phyloP scores from a whole-genome alignment of 108 stramenopile genomes.

The Cyclostephanos tholiformis region DNA sequence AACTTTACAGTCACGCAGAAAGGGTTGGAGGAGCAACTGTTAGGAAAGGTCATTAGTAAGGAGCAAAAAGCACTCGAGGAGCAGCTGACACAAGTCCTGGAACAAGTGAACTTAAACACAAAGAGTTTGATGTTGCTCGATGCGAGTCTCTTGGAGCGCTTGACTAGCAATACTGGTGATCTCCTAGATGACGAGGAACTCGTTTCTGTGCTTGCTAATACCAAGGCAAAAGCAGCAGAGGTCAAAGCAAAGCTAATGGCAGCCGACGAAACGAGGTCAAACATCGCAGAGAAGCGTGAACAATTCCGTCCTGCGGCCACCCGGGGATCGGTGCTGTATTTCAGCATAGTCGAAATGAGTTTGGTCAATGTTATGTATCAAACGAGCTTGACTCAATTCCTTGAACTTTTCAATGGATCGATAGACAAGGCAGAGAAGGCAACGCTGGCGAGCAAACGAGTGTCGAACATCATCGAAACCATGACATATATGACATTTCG shows the following conservation, averaged over 20 bases:
- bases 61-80: slow-evolving; percentile 94
- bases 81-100: slow-evolving; percentile 88
- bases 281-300: slow-evolving; percentile 91
- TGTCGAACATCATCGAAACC: slow-evolving; percentile 90
- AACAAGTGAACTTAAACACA: slow-evolving; percentile 90
- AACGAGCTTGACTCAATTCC: slow-evolving; percentile 87
- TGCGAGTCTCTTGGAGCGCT: slow-evolving; percentile 81
- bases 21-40: slow-evolving; percentile 92
- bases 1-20: slow-evolving; percentile 94
- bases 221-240: slow-evolving; percentile 91
- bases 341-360: slow-evolving; percentile 90
- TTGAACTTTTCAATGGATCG: slow-evolving; percentile 85
- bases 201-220: slow-evolving; percentile 85
- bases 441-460: slow-evolving; percentile 81
- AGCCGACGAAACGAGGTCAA: slow-evolving; percentile 85
- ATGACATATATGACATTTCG: slow-evolving; percentile 93
- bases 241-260: slow-evolving; percentile 86
- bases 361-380: slow-evolving; percentile 92
- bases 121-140: slow-evolving; percentile 84
- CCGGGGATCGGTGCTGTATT: slow-evolving; percentile 89
- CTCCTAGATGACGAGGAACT: slow-evolving; percentile 91
- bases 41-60: slow-evolving; percentile 89
- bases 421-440: slow-evolving; percentile 89
- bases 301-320: slow-evolving; percentile 92
- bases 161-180: slow-evolving; percentile 87